Percentiles rank a stretch among this genome's conserved stretches.
Conservation (phyloP, 202 grass and related monocot species). For the Carex arenaria region DNA sequence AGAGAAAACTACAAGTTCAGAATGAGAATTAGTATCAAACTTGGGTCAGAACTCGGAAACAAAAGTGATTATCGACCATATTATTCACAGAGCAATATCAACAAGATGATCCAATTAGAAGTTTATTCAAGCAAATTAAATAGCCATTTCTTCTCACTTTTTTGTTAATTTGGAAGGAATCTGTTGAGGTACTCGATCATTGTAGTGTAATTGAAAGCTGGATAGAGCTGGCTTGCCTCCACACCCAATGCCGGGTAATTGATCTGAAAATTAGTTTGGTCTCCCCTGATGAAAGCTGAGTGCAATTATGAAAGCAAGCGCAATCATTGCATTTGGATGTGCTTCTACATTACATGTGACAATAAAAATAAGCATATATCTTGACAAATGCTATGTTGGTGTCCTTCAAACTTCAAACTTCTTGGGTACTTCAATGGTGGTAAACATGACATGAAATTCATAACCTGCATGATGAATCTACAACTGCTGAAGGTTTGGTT, state of each 20-base stretch:
- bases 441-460: too few relatives aligned
- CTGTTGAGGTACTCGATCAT: slow-evolving; percentile 45
- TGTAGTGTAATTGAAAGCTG: slow-evolving; percentile 39
- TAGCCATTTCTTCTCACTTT: neutral
- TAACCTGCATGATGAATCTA: too few relatives aligned
- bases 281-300: slow-evolving; percentile 44
- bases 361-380: neutral
- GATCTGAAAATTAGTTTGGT: slow-evolving; percentile 53
- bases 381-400: neutral
- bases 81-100: neutral
- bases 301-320: slow-evolving; percentile 36
- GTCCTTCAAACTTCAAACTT: neutral
- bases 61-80: neutral
- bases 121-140: neutral
- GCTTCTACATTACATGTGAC: slow-evolving; percentile 24
- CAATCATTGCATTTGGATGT: slow-evolving; percentile 3
- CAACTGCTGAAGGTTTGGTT: neutral
- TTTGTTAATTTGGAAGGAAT: slow-evolving; percentile 21
- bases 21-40: neutral
- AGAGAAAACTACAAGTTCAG: neutral
- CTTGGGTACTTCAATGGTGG: too few relatives aligned
- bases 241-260: slow-evolving; percentile 46
- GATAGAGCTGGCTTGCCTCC: slow-evolving; percentile 43
- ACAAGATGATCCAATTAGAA: neutral
- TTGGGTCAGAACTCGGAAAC: neutral